Base-by-base conservation (phyloP, 176 grass and related monocot genomes). In the Tillandsia fasciculata region DNA sequence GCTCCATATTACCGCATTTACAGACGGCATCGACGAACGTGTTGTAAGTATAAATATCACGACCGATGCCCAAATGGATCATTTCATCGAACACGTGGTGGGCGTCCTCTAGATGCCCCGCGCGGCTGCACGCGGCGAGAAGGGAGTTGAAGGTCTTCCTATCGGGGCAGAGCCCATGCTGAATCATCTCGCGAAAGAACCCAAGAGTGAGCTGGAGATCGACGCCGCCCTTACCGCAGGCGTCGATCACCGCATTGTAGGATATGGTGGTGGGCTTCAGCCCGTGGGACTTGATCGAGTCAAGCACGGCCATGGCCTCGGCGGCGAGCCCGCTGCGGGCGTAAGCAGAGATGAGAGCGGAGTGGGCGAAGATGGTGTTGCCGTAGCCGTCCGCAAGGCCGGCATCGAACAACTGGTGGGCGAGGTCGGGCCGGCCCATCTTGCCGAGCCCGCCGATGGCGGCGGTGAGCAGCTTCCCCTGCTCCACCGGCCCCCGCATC, bases 1-100 rank as follows among this genome's bases (percentile, higher is more conserved):
- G 90, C 52, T 90, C 82, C 85, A 93, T 93, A 66, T 90, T 93
- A 50, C 94, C 89, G 76, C 89, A 99, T 75, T 99, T 99, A 80
- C 94, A 99, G 14, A 99, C 88, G 14, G 94, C 89, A 86, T 99
- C 94, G 1, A 99, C 80, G 73, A 99, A 93, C 12, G 94, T 99
- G 78, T 99, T 99, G 71, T 99, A 99, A 18, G 94, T 99, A 82
- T 99, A 99, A 72, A 99, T 99, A 64, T 99, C 94, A 52, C 84
- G 69, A 3, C 94, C 89, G 24, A 87, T 93, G 29, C 94, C 94
- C 23, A 93, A 82, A 76, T 77, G 89, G 26, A 93, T 90, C 94
- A 99, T 99, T 76, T 99, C 94, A 87, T 99, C 94, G 49, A 99
- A 93, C 33, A 99, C 74, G 26, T 69, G 49, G 13, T 77, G 84